A percentile compares a stretch with the other conserved stretches of the same genome.
phyloP scores from a whole-genome alignment of 371 early-diverging fungal species.

The Mortierella sp. region DNA sequence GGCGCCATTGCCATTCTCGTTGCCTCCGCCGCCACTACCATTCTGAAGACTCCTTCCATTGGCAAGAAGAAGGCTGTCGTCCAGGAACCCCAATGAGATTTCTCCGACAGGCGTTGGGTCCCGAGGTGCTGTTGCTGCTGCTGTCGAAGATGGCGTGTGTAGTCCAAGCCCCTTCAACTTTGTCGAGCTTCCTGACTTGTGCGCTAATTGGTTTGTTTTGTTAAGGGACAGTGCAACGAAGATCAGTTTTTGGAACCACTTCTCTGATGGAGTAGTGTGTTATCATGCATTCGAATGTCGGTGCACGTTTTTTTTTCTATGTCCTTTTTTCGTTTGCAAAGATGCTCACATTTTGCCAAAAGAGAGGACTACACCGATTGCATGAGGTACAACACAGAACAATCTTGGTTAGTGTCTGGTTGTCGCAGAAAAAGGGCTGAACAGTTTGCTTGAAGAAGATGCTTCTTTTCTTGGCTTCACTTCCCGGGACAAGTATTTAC shows the following conservation, averaged over 20 bases:
- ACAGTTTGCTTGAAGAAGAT: not conserved
- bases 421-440: not conserved
- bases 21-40: slow-evolving; percentile 22
- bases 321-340: not conserved
- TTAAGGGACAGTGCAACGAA: not conserved
- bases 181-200: slow-evolving; percentile 34
- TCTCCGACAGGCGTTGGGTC: slow-evolving; percentile 39
- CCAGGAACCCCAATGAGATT: slow-evolving; percentile 44
- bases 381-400: not conserved
- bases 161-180: slow-evolving; percentile 44
- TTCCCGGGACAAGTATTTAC: slow-evolving; percentile 12
- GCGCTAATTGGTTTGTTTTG: slow-evolving; percentile 14
- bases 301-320: not conserved
- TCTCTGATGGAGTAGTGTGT: not conserved
- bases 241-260: not conserved
- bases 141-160: slow-evolving; percentile 24
- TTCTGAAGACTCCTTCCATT: slow-evolving; percentile 51
- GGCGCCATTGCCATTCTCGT: slow-evolving; percentile 8
- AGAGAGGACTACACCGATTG: slow-evolving; percentile 1
- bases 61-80: slow-evolving; percentile 41
- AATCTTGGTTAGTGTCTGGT: slow-evolving; percentile 3
- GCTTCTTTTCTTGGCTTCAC: not conserved
- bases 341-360: slow-evolving; percentile 13
- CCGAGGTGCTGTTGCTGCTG: not conserved
- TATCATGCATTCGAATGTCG: not conserved